Evolutionary conservation across 768 basidiomycete genomes (phyloP).

Genomic region (Tylopilus cervinicoccineus): DNA sequence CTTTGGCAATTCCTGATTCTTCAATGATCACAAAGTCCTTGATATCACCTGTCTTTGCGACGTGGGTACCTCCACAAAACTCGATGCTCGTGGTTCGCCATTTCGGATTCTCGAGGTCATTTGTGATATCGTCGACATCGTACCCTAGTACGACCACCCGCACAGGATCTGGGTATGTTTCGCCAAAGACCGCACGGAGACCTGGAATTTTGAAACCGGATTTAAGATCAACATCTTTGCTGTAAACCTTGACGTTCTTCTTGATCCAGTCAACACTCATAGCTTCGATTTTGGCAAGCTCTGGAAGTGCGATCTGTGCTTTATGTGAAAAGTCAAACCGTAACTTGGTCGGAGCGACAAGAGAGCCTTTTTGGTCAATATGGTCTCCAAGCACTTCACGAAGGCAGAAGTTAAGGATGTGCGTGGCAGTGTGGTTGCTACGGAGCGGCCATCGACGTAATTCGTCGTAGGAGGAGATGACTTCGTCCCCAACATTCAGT

Average conservation of each 20-base stretch:
- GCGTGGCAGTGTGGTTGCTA: conserved; percentile 98
- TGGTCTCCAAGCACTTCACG: conserved; percentile 96
- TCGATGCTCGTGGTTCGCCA: conserved; percentile 93
- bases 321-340: conserved; percentile 99
- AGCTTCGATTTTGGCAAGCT: conserved; percentile 77
- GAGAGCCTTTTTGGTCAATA: conserved; percentile 96
- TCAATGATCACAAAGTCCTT: conserved; percentile 94
- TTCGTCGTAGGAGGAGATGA: conserved; percentile 92
- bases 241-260: conserved; percentile 83
- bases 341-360: conserved; percentile 92
- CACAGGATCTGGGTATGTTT: conserved; percentile 96
- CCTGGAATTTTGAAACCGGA: conserved; percentile 88
- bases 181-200: conserved; percentile 93
- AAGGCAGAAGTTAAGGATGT: conserved; percentile 92
- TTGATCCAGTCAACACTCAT: conserved; percentile 89
- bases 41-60: conserved; percentile 95
- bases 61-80: conserved; percentile 99
- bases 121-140: conserved; percentile 79
- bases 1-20: conserved; percentile 97
- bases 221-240: conserved; percentile 77
- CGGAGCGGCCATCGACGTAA: conserved; percentile 93
- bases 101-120: conserved; percentile 83
- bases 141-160: conserved; percentile 90
- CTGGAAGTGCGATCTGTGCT: conserved; percentile 69
- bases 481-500: conserved; percentile 71